Evolutionary conservation across 78 protist genomes (phyloP), one percentile per base, ranked within the genome.

Genomic region (Mastigamoeba balamuthi): DNA sequence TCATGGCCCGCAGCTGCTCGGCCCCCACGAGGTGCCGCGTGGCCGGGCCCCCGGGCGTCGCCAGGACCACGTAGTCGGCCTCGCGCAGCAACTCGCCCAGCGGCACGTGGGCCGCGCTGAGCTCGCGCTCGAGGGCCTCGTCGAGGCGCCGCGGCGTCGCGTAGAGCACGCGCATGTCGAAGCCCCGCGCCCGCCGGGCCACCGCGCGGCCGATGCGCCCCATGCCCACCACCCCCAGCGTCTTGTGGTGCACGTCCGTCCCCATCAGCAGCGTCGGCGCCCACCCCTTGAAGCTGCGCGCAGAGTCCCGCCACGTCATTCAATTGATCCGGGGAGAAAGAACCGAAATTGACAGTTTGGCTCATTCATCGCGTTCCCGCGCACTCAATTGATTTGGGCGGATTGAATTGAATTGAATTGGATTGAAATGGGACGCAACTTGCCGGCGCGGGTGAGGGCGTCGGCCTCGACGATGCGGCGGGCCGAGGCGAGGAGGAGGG

Each of bases 131-230:
- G 58, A 17, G 33, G 58, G 58, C 58, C 33, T 17, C 58, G 58
- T 48, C 58, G n/a, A n/a, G n/a, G n/a, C n/a, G n/a, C 33, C 58
- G 58, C 33, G 58, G 33, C 33, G 17, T 17, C 33, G 33, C 17
- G 58, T 78, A 82, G 2, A 76, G 35, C 0, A 84, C 52, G 1
- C 77, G 39, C 88, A 84, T 84, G 7, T 48, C 63, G 52, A 84
- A 84, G 37, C 85, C 85, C 1, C 7, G 6, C 0, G 80, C 82
- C 27, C 67, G 53, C 40, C 69, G 37, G 25, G 88, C 88, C 0
- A 84, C 29, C 2, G 74, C 81, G 40, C 39, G 43, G 29, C 88
- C 88, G 39, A 84, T 84, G 44, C 81, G 23, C n/a, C 88, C 88
- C 72, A 75, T 44, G n/a, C 88, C 88, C 3, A 84, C 25, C 3